Evolutionary conservation across 306 rosid genomes (phyloP).

Genomic region (Geum urbanum): DNA sequence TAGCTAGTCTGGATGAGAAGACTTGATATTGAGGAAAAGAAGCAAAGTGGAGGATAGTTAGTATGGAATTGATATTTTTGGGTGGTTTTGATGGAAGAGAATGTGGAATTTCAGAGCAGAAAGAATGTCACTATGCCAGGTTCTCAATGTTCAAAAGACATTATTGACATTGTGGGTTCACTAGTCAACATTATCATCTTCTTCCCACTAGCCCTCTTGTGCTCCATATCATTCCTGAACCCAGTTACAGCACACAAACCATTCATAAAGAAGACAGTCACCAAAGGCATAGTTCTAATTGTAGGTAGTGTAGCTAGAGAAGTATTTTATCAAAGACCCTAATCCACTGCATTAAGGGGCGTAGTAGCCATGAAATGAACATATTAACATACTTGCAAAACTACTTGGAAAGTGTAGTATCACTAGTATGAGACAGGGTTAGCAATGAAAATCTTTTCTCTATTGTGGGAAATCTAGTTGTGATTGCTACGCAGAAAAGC

Average conservation of each 20-base stretch:
- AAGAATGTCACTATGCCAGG: conserved; percentile 36
- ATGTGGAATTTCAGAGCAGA: conserved; percentile 54
- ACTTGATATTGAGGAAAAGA: conserved; percentile 13
- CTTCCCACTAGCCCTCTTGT: conserved; percentile 46
- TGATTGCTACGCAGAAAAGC: conserved; percentile 25
- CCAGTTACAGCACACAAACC: not conserved
- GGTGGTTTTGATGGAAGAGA: conserved; percentile 33
- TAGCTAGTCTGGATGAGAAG: conserved; percentile 6
- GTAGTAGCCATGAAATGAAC: not conserved
- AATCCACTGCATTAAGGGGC: not conserved
- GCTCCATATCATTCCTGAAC: conserved; percentile 28
- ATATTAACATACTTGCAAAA: not conserved
- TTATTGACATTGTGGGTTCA: conserved; percentile 23
- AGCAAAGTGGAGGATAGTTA: conserved; percentile 27
- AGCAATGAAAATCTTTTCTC: conserved; percentile 25
- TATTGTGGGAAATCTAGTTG: conserved; percentile 28
- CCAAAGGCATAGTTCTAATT: too few species aligned
- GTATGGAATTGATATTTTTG: conserved; percentile 31
- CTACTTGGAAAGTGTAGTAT: too few species aligned
- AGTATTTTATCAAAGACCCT: not conserved
- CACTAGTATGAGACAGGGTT: too few species aligned
- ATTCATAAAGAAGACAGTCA: conserved; percentile 4
- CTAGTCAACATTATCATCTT: conserved; percentile 35
- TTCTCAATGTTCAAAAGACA: conserved; percentile 30
- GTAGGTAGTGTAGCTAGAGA: too few species aligned